Evolutionary conservation across 108 stramenopile species (phyloP), one percentile per base, ranked within the genome.

Genomic region (Discostella stelligeroides): DNA sequence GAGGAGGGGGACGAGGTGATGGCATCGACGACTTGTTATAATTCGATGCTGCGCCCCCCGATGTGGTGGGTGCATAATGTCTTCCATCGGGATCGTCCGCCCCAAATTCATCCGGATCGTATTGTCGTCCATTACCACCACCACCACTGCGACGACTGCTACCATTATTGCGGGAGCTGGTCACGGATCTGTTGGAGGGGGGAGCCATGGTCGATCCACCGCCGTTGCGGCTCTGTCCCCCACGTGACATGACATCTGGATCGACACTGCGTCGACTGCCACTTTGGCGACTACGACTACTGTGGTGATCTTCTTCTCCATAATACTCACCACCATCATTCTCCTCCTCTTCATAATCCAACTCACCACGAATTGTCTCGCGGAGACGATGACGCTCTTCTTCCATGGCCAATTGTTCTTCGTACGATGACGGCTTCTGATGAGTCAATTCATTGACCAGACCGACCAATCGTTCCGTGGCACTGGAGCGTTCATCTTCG

Each of bases 11-110:
- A 3, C 34, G 3, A n/a, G n/a, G n/a, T 5, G 6, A 3, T 34
- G 34, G 34, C 34, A 34, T 34, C 6, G 34, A 5, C 34, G 34
- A 34, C 34, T 34, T 34, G n/a, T n/a, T n/a, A 6, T 34, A 34
- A 34, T 34, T 34, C 3, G n/a, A n/a, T 7, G 56, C 68, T 2
- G 23, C 43, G 4, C 68, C 68, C n/a, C n/a, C n/a, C n/a, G n/a
- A n/a, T n/a, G n/a, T n/a, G n/a, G n/a, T n/a, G 7, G 76, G 76
- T 9, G 76, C 76, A 42, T 78, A 78, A 29, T 71, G 69, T 20
- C 61, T 47, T 17, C 76, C 76, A 39, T 78, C 76, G 7, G 76
- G 76, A 60, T 78, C 76, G 41, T 78, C 76, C n/a, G 46, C 63
- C 13, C 69, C 76, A 29, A 37, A 78, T 0, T 69, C 76, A 28